Percentiles rank a stretch among this genome's conserved stretches.
Evolutionary conservation across 257 asterid species (phyloP).

Genomic region (Solanum bulbocastanum): DNA sequence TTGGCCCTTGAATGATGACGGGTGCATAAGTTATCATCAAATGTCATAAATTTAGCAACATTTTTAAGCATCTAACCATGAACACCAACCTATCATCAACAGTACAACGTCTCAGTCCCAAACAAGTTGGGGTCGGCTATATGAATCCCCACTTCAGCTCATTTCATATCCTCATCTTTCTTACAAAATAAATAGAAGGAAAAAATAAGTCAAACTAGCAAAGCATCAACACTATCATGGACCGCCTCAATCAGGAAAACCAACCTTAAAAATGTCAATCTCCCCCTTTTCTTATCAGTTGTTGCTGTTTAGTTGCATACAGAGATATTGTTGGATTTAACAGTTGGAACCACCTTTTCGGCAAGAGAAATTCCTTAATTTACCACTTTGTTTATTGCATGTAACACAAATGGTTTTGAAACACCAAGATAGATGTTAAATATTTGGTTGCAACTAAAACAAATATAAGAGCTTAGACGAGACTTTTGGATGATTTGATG

Average conservation of each 20-base stretch:
- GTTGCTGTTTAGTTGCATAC: background rate
- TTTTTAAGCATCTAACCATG: background rate
- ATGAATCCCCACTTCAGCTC: background rate
- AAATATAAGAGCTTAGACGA: background rate
- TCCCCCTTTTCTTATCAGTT: background rate
- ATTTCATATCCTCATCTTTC: background rate
- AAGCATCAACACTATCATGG: background rate
- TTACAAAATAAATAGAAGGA: background rate
- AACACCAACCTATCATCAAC: background rate
- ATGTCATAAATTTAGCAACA: background rate
- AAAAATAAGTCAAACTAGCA: background rate
- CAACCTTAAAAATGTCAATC: background rate
- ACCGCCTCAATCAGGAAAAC: background rate
- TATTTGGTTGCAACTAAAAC: background rate
- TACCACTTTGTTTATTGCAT: background rate
- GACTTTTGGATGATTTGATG: background rate
- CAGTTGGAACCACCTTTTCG: background rate
- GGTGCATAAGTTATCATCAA: background rate
- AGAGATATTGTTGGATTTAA: background rate
- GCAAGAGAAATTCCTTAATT: background rate
- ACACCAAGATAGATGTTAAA: background rate
- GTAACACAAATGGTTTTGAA: background rate
- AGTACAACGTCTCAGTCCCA: background rate
- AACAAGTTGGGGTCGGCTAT: background rate
- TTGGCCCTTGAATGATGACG: background rate